These are phyloP conservation scores for Nemania bipapillata DNA, from an alignment of 2,329 filamentous ascomycete species.

Conservation along the genomic window DNA sequence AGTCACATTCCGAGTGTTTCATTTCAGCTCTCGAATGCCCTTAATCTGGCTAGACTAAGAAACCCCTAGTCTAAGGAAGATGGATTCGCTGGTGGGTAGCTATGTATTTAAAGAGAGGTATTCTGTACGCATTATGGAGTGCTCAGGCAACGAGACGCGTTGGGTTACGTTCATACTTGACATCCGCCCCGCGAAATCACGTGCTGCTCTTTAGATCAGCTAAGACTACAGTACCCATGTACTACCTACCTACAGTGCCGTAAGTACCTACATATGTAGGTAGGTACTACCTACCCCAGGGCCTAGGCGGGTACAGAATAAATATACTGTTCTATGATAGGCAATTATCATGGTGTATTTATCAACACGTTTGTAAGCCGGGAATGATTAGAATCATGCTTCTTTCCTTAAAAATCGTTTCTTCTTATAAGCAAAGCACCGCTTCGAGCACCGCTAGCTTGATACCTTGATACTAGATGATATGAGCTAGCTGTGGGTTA, in stretches of 20 bases:
- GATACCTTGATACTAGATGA: constrained; percentile 23
- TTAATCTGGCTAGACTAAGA: not conserved
- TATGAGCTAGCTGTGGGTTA: constrained; percentile 26
- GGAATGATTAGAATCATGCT: not conserved
- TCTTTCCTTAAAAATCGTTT: not conserved
- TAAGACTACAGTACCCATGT: too few species aligned
- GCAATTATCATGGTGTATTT: not conserved
- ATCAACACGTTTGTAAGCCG: not conserved
- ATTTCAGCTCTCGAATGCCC: not conserved
- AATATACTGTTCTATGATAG: too few species aligned
- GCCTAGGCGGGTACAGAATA: too few species aligned
- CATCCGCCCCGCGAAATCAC: constrained; percentile 39
- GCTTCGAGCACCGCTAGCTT: constrained; percentile 26
- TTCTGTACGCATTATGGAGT: too few species aligned
- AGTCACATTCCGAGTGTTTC: constrained; percentile 17
- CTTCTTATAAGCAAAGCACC: constrained; percentile 1
- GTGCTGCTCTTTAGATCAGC: constrained; percentile 23
- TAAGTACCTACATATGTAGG: not conserved
- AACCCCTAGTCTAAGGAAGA: not conserved
- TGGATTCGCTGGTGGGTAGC: not conserved
- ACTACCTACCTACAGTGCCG: too few species aligned
- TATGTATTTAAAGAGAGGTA: not conserved
- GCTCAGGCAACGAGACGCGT: constrained; percentile 33
- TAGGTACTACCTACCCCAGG: too few species aligned
- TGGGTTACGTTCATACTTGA: constrained; percentile 2